Evolutionary conservation across 2,329 filamentous ascomycete genomes (phyloP).

Genomic region (Aspergillus pseudotamarii): DNA sequence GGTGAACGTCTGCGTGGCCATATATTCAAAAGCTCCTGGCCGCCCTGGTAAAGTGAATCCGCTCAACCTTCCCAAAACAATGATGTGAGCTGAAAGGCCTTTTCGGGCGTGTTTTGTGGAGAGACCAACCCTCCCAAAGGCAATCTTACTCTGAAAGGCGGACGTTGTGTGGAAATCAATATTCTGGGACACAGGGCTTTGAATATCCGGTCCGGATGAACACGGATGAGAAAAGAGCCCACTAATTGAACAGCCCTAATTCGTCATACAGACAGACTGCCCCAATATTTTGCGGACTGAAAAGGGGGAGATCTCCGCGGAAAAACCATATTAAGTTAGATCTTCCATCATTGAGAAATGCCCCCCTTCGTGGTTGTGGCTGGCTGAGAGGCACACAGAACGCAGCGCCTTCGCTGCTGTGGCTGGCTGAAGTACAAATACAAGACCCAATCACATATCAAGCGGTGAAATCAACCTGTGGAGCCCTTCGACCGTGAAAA

Average conservation of each 20-base stretch:
- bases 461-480: not conserved
- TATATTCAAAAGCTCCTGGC: too few relatives aligned
- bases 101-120: not conserved
- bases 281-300: not conserved
- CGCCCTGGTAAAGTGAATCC: too few relatives aligned
- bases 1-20: too few relatives aligned
- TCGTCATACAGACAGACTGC: not conserved
- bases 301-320: not conserved
- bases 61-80: too few relatives aligned
- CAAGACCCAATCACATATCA: not conserved
- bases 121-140: not conserved
- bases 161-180: too few relatives aligned
- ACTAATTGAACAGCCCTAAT: not conserved
- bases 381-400: not conserved
- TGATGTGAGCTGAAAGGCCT: too few relatives aligned
- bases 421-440: not conserved
- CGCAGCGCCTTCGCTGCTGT: not conserved
- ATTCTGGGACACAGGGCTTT: not conserved
- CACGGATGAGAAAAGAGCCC: too few relatives aligned
- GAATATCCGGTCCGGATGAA: too few relatives aligned
- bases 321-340: not conserved
- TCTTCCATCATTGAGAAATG: not conserved
- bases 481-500: not conserved
- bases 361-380: not conserved
- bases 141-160: not conserved